phyloP scores from a whole-genome alignment of 495 filamentous ascomycete species.

The Neurospora pannonica region DNA sequence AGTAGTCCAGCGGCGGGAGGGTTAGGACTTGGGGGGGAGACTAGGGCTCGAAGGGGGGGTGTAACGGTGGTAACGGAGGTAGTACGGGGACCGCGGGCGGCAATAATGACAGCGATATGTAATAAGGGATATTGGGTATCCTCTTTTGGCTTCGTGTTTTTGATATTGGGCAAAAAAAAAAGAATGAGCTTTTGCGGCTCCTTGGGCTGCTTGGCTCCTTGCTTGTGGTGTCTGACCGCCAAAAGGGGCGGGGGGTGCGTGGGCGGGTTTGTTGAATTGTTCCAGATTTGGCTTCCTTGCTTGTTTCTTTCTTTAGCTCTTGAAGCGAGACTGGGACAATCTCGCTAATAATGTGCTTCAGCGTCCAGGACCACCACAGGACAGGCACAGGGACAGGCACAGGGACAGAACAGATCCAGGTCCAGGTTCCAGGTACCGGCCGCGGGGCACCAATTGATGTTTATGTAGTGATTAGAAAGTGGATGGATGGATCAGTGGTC shows the following conservation, averaged over 20 bases:
- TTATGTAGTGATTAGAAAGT: background rate
- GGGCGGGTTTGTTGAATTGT: background rate
- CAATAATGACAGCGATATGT: background rate
- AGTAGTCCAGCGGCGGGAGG: background rate
- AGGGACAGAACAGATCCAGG: background rate
- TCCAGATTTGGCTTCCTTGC: background rate
- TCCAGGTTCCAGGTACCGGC: background rate
- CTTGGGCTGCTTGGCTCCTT: background rate
- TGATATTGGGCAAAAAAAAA: background rate
- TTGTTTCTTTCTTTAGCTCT: background rate
- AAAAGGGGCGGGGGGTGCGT: background rate
- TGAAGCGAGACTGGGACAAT: background rate
- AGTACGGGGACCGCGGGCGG: background rate
- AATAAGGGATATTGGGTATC: background rate
- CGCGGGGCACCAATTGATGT: background rate
- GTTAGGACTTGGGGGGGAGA: background rate
- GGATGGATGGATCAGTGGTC: background rate
- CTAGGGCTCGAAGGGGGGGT: background rate
- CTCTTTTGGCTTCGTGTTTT: background rate
- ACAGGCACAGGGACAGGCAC: background rate
- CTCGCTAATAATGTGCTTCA: background rate
- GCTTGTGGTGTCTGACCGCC: background rate
- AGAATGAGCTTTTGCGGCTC: background rate
- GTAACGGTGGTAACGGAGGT: background rate
- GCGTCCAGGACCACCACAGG: background rate